Conservation (phyloP, 768 basidiomycete genomes). For the Suillus sp. region DNA sequence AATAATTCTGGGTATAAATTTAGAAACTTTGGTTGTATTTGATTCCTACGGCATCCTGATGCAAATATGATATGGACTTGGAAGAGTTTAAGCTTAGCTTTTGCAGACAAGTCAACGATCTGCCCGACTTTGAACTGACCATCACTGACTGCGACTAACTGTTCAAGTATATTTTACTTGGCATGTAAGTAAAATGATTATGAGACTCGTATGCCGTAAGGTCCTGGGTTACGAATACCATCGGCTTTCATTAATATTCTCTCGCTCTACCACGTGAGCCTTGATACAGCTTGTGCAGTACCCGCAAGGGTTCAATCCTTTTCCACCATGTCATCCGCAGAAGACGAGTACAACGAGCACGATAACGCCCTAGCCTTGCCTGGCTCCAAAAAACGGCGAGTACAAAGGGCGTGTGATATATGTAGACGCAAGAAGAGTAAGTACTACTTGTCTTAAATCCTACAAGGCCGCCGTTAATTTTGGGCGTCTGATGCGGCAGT, state of each 20-base stretch:
- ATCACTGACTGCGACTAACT: no score
- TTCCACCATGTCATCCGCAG: constrained; percentile 59
- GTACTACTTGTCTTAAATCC: constrained; percentile 20
- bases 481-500: constrained; percentile 40
- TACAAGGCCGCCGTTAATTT: constrained; percentile 14
- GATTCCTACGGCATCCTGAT: no score
- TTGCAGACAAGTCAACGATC: background rate
- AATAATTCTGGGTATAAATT: no score
- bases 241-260: background rate
- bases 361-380: constrained; percentile 35
- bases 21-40: no score
- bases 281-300: background rate
- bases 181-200: background rate
- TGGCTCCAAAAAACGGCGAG: constrained; percentile 64
- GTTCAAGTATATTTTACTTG: background rate
- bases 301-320: background rate
- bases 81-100: background rate
- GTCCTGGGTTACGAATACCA: background rate
- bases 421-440: constrained; percentile 84
- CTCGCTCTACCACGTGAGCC: background rate
- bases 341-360: constrained; percentile 59
- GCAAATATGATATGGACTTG: background rate
- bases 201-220: background rate
- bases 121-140: background rate
- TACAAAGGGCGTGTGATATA: constrained; percentile 80